Evolutionary conservation across 2,329 filamentous ascomycete genomes (phyloP).

Genomic region (Aspergillus carbonarius): DNA sequence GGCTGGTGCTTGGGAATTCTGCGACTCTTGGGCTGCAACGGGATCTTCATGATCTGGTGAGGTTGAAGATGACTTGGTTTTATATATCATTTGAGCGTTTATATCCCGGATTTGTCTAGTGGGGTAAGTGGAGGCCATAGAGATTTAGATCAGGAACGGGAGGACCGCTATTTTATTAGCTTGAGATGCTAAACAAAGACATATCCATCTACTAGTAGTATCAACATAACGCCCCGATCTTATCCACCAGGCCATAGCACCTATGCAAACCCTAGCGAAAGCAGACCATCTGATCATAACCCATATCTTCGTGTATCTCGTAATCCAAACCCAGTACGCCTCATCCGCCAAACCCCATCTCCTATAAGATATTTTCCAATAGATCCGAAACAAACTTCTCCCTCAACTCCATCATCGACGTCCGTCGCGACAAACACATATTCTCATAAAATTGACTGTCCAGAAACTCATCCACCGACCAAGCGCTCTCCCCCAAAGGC

Average conservation of each 20-base stretch:
- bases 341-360: not conserved
- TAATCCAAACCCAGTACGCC: not conserved
- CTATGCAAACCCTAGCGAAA: not conserved
- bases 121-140: not conserved
- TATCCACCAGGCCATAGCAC: not conserved
- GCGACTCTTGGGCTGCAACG: constrained; percentile 47
- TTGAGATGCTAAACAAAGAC: not conserved
- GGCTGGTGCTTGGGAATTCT: constrained; percentile 47
- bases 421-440: constrained; percentile 15
- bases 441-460: constrained; percentile 17
- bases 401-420: not conserved
- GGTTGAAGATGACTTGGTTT: not conserved
- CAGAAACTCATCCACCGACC: constrained; percentile 20
- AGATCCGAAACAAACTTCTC: not conserved
- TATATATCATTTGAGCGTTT: not conserved
- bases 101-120: not conserved
- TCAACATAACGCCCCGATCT: not conserved
- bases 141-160: not conserved
- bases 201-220: not conserved
- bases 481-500: constrained; percentile 9
- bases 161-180: not conserved
- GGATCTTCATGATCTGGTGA: constrained; percentile 16
- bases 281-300: not conserved
- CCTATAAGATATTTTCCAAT: not conserved
- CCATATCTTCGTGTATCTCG: too few species aligned